Conservation (phyloP, 371 early-diverging fungal species). For the Mucor lusitanicus region DNA sequence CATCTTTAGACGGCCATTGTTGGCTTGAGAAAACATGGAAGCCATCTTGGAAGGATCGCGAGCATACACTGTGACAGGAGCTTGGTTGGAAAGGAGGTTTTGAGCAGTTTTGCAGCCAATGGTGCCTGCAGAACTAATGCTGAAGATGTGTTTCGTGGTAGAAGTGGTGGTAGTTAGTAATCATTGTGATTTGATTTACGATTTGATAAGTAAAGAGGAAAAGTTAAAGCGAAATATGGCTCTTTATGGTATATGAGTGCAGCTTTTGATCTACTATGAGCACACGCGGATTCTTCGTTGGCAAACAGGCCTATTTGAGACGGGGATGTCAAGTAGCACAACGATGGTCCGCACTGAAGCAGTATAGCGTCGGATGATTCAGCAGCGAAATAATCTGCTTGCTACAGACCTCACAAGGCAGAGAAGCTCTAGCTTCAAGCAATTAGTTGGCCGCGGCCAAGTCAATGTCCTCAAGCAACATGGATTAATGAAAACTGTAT, state of each 20-base stretch:
- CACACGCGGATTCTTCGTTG: background rate
- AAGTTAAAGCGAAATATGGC: background rate
- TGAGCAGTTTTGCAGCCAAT: slow-evolving; percentile 17
- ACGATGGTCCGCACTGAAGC: no score
- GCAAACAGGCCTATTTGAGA: background rate
- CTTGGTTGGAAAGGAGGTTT: slow-evolving; percentile 14
- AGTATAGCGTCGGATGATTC: no score
- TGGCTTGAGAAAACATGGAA: slow-evolving; percentile 1
- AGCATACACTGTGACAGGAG: slow-evolving; percentile 22
- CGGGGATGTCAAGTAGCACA: no score
- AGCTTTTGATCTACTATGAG: background rate
- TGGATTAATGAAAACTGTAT: no score
- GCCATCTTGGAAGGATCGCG: slow-evolving; percentile 22
- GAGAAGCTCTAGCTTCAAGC: no score
- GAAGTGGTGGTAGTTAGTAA: no score
- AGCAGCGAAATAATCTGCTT: no score
- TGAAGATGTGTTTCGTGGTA: slow-evolving; percentile 17
- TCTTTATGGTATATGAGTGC: background rate
- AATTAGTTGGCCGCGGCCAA: no score
- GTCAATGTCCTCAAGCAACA: no score
- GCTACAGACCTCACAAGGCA: no score
- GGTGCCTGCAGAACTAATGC: slow-evolving; percentile 34
- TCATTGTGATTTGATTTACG: background rate
- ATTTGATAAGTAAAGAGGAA: background rate
- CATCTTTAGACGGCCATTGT: background rate